Evolutionary conservation across 2,329 filamentous ascomycete species (phyloP).

Genomic region (Calonectria honghensis): DNA sequence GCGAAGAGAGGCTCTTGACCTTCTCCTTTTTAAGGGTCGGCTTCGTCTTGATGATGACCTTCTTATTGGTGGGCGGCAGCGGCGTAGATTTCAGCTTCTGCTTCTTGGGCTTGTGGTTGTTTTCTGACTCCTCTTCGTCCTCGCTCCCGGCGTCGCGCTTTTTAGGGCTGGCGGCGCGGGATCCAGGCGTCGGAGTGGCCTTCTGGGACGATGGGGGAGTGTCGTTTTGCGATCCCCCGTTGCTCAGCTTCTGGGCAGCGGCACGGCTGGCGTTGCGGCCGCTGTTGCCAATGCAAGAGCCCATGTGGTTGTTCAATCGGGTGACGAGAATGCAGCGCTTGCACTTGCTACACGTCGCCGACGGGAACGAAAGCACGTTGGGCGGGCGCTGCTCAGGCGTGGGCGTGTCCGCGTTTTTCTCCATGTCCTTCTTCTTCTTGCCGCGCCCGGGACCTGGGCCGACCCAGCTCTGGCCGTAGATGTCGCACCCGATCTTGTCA

Average conservation of each 20-base stretch:
- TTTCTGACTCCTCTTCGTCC: conserved; percentile 72
- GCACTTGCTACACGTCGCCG: conserved; percentile 80
- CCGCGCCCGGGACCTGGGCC: conserved; percentile 81
- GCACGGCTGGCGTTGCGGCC: conserved; percentile 78
- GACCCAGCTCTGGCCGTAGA: conserved; percentile 88
- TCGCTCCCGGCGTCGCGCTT: conserved; percentile 74
- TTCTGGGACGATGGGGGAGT: conserved; percentile 79
- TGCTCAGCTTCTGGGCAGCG: conserved; percentile 78
- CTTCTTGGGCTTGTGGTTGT: conserved; percentile 73
- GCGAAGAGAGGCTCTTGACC: conserved; percentile 69
- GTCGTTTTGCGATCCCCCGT: conserved; percentile 73
- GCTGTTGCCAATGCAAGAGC: conserved; percentile 80
- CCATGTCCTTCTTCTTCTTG: conserved; percentile 87
- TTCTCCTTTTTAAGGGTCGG: conserved; percentile 72
- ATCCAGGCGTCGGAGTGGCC: conserved; percentile 74
- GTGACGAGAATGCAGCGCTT: conserved; percentile 80
- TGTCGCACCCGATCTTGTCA: conserved; percentile 84
- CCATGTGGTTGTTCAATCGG: conserved; percentile 81
- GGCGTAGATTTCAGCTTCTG: conserved; percentile 71
- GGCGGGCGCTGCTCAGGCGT: conserved; percentile 73
- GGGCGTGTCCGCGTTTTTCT: conserved; percentile 73
- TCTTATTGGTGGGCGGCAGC: conserved; percentile 64
- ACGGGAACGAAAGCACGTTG: conserved; percentile 79
- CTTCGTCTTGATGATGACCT: conserved; percentile 74
- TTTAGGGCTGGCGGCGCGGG: conserved; percentile 72